Base-by-base conservation (phyloP, 352 stramenopile genomes). In the Phytopythium litorale region DNA sequence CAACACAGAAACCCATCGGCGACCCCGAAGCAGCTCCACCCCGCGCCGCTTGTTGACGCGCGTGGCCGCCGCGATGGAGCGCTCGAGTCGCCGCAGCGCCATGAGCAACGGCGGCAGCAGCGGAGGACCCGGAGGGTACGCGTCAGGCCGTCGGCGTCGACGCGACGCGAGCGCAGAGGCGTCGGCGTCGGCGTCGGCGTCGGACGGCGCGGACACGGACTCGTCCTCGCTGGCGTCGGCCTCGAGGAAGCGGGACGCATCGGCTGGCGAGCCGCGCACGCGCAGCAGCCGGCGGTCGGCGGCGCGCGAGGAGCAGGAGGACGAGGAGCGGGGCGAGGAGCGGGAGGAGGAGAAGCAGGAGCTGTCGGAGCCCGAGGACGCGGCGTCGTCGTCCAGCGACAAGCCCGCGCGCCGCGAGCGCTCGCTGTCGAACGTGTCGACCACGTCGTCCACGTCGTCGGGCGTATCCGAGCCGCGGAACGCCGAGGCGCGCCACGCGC, bases 391-490 rank as follows among this genome's bases (percentile, higher is more conserved):
- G 30, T 37, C 50, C 11, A 23, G 72, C 59, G 58, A 58, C 4
- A 37, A 49, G 11, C 46, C 42, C 18, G 15, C 40, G 0, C 33
- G 58, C 28, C 79, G 78, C 60, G 70, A 79, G 51, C 79, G 82
- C 18, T 91, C 82, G 52, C 60, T 89, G 60, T 89, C 79, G 46
- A 86, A 73, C n/a, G 66, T 87, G 33, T 91, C 79, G 48, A 89
- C 72, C 50, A 85, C 71, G 38, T 89, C 79, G 53, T 76, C 68
- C 28, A 76, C 64, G 1, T 84, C 75, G 19, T 88, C 79, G 19
- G 64, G 84, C 56, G 63, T 56, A 16, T 87, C 75, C 16, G 78
- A 88, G 51, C 66, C 66, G 21, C 46, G 75, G 28, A 73, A 69
- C 6, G 78, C 76, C 28, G 70, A 81, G 37, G 70, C 76, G 56